Conservation (phyloP, 2,329 filamentous ascomycete genomes). For the Epicoccum sorghinum region DNA sequence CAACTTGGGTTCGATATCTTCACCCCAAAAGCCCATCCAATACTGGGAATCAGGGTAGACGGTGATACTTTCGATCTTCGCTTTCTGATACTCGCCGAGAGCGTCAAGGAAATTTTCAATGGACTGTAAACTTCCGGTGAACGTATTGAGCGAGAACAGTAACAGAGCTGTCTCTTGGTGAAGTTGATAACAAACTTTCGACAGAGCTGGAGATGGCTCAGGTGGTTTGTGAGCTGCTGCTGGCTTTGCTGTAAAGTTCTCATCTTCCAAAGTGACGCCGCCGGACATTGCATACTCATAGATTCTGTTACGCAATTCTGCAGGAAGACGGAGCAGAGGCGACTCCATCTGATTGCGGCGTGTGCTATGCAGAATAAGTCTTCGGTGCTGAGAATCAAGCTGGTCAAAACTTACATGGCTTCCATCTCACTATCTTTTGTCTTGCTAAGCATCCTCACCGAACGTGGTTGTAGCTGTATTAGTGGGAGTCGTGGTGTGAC, state of each 20-base stretch:
- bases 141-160: neutral
- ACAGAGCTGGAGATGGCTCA: too few relatives aligned
- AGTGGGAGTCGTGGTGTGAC: too few relatives aligned
- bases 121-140: neutral
- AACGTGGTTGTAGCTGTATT: too few relatives aligned
- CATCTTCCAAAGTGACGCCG: neutral
- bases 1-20: too few relatives aligned
- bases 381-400: neutral
- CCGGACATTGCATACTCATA: neutral
- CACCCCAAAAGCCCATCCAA: too few relatives aligned
- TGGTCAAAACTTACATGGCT: neutral
- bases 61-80: too few relatives aligned
- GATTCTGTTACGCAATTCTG: slow-evolving; percentile 14
- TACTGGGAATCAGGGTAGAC: too few relatives aligned
- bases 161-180: neutral
- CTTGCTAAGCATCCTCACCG: too few relatives aligned
- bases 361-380: neutral
- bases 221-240: too few relatives aligned
- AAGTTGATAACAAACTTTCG: neutral
- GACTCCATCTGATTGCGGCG: slow-evolving; percentile 12
- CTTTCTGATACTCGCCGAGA: neutral
- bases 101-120: neutral
- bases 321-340: slow-evolving; percentile 19
- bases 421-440: neutral
- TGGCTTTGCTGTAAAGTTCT: too few relatives aligned